These are phyloP conservation scores for Xylariaceae sp. DNA, from an alignment of 2,329 filamentous ascomycete species.

Conservation along the genomic window DNA sequence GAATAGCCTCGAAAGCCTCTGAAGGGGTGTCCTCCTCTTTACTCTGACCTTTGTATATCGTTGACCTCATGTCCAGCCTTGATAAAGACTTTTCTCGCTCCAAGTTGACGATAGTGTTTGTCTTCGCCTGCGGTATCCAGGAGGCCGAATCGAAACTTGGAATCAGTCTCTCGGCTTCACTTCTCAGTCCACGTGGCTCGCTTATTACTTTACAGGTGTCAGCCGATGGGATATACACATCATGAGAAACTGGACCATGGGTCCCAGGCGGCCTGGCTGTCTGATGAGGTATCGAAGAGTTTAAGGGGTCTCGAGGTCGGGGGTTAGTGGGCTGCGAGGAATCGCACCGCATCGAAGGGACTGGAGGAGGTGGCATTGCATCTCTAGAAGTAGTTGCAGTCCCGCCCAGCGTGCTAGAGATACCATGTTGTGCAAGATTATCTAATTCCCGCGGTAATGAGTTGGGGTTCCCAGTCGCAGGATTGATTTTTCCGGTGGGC, in stretches of 20 bases:
- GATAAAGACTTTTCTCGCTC: conserved; percentile 15
- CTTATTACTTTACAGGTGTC: not conserved
- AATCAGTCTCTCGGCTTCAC: conserved; percentile 7
- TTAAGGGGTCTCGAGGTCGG: not conserved
- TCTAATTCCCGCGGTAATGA: not conserved
- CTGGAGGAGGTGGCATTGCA: conserved; percentile 31
- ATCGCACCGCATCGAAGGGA: conserved; percentile 16
- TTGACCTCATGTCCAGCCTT: conserved; percentile 18
- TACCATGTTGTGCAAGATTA: not conserved
- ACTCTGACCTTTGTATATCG: conserved; percentile 18
- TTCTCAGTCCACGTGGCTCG: not conserved
- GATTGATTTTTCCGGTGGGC: not conserved
- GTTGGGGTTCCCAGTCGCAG: not conserved
- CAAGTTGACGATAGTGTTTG: conserved; percentile 11
- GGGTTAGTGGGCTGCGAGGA: not conserved
- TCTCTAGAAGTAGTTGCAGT: conserved; percentile 25
- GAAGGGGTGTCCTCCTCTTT: not conserved
- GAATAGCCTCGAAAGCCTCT: not conserved
- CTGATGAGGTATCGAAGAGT: not conserved
- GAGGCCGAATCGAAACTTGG: conserved; percentile 18
- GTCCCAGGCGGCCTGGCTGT: not conserved
- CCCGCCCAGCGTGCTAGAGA: conserved; percentile 10
- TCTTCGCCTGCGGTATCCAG: conserved; percentile 26
- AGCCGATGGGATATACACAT: not conserved
- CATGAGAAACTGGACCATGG: not conserved